Evolutionary conservation across 75 land plant species (phyloP).

Genomic region (Pinus albicaulis): DNA sequence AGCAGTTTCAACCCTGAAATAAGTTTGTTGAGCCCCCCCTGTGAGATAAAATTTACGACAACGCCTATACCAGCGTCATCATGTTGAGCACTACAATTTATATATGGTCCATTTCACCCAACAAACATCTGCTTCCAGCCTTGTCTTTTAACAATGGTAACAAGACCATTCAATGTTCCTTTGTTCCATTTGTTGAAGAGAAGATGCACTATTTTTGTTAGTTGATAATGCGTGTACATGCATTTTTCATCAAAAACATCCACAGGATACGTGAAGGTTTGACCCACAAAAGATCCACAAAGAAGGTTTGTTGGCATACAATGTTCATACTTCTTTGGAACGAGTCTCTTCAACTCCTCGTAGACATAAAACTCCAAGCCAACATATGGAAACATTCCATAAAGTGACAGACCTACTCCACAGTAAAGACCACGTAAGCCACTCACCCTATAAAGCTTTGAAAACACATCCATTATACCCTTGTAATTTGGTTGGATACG

Average conservation of each 20-base stretch:
- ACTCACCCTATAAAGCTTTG: slow-evolving; percentile 31
- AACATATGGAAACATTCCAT: slow-evolving; percentile 93
- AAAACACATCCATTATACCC: slow-evolving; percentile 11
- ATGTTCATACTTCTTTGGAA: slow-evolving; percentile 63
- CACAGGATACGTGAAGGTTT: slow-evolving; percentile 91
- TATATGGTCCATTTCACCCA: slow-evolving; percentile 83
- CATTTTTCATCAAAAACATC: slow-evolving; percentile 45
- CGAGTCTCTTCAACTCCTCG: slow-evolving; percentile 65
- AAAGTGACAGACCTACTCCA: slow-evolving; percentile 69
- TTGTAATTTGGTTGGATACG: slow-evolving; percentile 38
- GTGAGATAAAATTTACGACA: slow-evolving; percentile 96
- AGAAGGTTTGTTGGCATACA: slow-evolving; percentile 57
- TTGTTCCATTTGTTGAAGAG: slow-evolving; percentile 21
- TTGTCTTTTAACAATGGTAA: slow-evolving; percentile 53
- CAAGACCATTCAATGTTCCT: slow-evolving; percentile 66
- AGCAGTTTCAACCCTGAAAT: slow-evolving; percentile 95
- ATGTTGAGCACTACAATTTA: slow-evolving; percentile 79
- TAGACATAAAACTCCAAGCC: slow-evolving; percentile 90
- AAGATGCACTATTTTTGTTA: slow-evolving; percentile 1
- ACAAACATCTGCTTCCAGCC: slow-evolving; percentile 82
- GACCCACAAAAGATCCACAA: slow-evolving; percentile 93
- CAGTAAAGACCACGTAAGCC: slow-evolving; percentile 13
- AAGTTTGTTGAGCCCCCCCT: slow-evolving; percentile 70
- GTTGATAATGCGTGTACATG: slow-evolving; percentile 57
- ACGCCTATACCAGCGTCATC: slow-evolving; percentile 87